Evolutionary conservation across 2,329 filamentous ascomycete species (phyloP).

Genomic region (Cryoendolithus antarcticus): DNA sequence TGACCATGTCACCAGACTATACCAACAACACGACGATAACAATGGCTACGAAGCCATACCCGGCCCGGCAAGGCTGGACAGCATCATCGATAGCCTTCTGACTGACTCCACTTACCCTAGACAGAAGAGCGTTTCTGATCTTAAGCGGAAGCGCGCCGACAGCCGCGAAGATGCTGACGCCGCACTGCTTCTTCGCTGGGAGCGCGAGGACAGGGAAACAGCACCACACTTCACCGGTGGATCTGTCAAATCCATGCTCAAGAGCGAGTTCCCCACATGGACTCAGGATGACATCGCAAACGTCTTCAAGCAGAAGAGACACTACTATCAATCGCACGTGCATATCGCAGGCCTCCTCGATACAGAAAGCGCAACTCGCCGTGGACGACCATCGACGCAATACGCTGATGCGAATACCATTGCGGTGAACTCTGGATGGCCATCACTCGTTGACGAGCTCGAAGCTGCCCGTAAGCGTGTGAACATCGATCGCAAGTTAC

Average conservation of each 20-base stretch:
- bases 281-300: conserved; percentile 25
- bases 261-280: conserved; percentile 30
- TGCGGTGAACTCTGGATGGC: conserved; percentile 12
- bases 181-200: conserved; percentile 8
- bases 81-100: conserved; percentile 19
- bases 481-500: conserved; percentile 9
- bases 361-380: conserved; percentile 3
- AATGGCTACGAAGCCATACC: conserved; percentile 5
- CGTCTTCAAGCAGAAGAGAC: conserved; percentile 17
- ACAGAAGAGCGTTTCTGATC: conserved; percentile 14
- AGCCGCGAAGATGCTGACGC: conserved; percentile 13
- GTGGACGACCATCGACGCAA: conserved; percentile 11
- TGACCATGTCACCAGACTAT: conserved; percentile 18
- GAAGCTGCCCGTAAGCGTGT: conserved; percentile 21
- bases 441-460: conserved; percentile 20
- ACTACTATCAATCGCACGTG: conserved; percentile 28
- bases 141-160: conserved; percentile 19
- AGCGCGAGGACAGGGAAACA: conserved; percentile 10
- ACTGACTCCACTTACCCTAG: conserved; percentile 16
- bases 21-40: conserved; percentile 8
- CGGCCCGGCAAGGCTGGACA: conserved; percentile 11
- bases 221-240: conserved; percentile 7
- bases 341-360: conserved; percentile 19
- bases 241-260: conserved; percentile 20
- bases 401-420: conserved; percentile 13